phyloP scores from a whole-genome alignment of 169 alveolate genomes.

The Besnoitia besnoiti region DNA sequence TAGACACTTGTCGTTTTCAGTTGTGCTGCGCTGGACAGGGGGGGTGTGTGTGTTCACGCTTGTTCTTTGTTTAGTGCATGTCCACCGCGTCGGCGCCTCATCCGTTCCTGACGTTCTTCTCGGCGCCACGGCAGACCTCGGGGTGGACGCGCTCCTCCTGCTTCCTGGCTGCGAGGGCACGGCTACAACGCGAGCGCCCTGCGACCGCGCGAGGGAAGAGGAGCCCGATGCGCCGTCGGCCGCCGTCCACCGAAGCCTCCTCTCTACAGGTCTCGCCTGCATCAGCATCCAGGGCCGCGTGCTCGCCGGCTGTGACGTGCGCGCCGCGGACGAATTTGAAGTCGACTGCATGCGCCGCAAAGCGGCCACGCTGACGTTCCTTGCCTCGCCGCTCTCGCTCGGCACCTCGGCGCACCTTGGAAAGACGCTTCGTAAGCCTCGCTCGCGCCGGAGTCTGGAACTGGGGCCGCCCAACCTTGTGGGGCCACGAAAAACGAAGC shows the following conservation, averaged over 20 bases:
- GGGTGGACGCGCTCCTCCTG: conserved; percentile 30
- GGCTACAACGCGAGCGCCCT: neutral
- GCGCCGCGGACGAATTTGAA: conserved; percentile 3
- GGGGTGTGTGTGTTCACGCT: neutral
- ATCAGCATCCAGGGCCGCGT: neutral
- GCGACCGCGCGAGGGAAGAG: neutral
- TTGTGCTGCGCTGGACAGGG: too few relatives aligned
- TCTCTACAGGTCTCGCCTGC: conserved; percentile 9
- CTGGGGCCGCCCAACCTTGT: too few relatives aligned
- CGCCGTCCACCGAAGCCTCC: neutral
- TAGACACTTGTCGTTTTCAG: too few relatives aligned
- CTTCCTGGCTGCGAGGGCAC: neutral
- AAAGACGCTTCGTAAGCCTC: neutral
- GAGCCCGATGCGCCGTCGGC: neutral
- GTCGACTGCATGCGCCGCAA: conserved; percentile 17
- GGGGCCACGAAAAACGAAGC: too few relatives aligned
- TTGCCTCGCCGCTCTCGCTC: neutral
- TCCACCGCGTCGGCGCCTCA: neutral
- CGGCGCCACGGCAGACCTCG: conserved; percentile 16
- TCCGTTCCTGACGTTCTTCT: neutral
- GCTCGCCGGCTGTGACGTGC: neutral
- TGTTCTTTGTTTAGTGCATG: neutral
- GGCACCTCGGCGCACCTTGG: neutral
- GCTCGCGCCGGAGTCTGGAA: too few relatives aligned
- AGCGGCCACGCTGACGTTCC: conserved; percentile 30